Percentiles rank a stretch among this genome's conserved stretches.
Conservation (phyloP, 176 grass and related monocot genomes). For the Raddia guianensis region DNA sequence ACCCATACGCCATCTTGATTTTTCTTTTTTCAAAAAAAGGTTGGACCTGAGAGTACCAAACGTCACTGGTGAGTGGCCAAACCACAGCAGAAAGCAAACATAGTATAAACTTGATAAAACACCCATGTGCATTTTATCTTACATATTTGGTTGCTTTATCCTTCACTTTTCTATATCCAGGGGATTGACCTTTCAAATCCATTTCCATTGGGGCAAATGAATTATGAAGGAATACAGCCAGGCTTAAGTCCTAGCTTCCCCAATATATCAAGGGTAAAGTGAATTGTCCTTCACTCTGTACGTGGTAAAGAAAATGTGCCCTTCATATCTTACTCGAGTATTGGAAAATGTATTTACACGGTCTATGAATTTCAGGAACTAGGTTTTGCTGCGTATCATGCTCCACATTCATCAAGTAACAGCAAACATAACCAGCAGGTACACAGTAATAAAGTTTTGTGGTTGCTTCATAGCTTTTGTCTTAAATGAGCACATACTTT, state of each 20-base stretch:
- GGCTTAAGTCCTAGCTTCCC: conserved; percentile 36
- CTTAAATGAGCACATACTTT: background rate
- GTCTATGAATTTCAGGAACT: conserved; percentile 35
- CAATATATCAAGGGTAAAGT: conserved; percentile 43
- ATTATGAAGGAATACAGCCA: conserved; percentile 41
- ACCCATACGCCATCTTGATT: background rate
- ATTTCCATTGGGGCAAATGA: conserved; percentile 38
- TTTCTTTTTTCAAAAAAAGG: background rate
- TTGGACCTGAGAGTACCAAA: conserved; percentile 1
- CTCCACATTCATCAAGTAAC: conserved; percentile 25
- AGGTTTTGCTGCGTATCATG: conserved; percentile 21
- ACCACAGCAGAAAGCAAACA: conserved; percentile 14
- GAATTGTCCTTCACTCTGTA: background rate
- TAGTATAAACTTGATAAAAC: background rate
- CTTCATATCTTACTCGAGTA: background rate
- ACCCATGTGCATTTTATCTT: background rate
- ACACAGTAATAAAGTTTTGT: background rate
- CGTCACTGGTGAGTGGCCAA: conserved; percentile 24
- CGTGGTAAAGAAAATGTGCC: background rate
- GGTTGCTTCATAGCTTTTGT: background rate
- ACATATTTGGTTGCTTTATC: background rate
- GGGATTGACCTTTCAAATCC: conserved; percentile 47
- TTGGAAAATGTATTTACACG: background rate
- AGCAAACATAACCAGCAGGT: conserved; percentile 33
- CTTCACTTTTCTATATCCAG: conserved; percentile 29